Evolutionary conservation across 1,284 basidiomycete species (phyloP), one percentile per base, ranked within the genome.

Genomic region (Fomitopsis palustris): DNA sequence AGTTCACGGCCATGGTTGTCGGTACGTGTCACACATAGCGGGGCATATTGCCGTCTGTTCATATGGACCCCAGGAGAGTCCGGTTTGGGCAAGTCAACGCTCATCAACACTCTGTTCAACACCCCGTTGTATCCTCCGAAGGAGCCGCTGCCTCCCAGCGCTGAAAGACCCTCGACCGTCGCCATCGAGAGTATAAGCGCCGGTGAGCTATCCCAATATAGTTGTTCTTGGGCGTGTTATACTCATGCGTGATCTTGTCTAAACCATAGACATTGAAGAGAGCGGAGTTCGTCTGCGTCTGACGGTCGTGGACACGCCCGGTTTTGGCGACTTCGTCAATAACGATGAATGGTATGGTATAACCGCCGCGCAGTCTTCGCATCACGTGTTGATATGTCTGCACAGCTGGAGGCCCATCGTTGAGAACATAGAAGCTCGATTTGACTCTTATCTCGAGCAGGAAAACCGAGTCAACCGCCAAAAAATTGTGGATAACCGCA

Each of bases 41-140:
- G 55, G 58, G 59, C 49, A 21, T 52, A 29, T 21, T 19, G n/a
- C 31, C 31, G 49, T 21, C 31, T 35, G 5, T 42, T 53, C 53
- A 49, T 37, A 41, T 23, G 25, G 25, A 56, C 61, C 64, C 61
- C 72, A 97, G 95, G 95, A 77, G 96, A 98, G 80, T 97, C 95
- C 55, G 96, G 96, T 57, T 82, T 98, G 64, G 96, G 96, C 64
- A 98, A 98, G 81, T 98, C 96, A 17, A 98, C 96, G 10, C 84
- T 98, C 71, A 89, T 98, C 75, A 98, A 98, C 78, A 98, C 96
- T 19, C 84, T 98, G 64, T 98, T 98, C 84, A 94, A 96, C 74
- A 96, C 95, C 52, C 85, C 86, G 62, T 89, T 98, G 62, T 96
- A 97, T 75, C 89, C 92, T 56, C 86, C 90, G 61, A 95, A 95